Evolutionary conservation across 2,329 filamentous ascomycete species (phyloP), one percentile per base, ranked within the genome.

Genomic region (Hymenoscyphus fraxineus): DNA sequence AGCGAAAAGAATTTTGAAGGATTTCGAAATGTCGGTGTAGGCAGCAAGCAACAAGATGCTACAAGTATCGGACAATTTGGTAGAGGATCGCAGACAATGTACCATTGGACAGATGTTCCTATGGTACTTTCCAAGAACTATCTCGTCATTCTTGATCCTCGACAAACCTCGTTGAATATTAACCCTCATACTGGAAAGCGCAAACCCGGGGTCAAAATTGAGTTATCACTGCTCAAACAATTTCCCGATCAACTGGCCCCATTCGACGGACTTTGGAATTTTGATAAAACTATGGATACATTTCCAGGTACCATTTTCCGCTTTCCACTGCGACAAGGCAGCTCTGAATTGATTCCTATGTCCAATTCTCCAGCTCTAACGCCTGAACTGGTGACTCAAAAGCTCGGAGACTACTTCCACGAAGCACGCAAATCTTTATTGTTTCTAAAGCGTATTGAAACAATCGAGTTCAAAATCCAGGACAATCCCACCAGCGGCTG

Each of bases 81-180:
- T 5, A 65, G 74, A 38, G 76, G 76, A 1, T 73, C 74, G 6
- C 71, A 77, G 59, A 77, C 74, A 3, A 77, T 77, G 75, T 77
- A 73, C 65, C 76, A 77, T 59, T 77, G 72, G 66, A 76, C 75
- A 15, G 74, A 75, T 56, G 70, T 72, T 44, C 76, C 76, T 5
- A 74, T 74, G 68, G 69, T 77, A 13, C 61, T 77, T 16, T 74
- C 74, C 0, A 74, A 74, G 3, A 66, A 70, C 13, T 75, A 59
- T 38, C 68, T 74, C n/a, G 61, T 77, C 7, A 75, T 77, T 22
- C 68, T 77, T 1, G 76, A 77, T 72, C 74, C 38, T 19, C 41
- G n/a, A 15, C 6, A 57, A 22, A 54, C 31, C 55, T 27, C 15
- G 31, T 31, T 66, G 39, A 58, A 51, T 39, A 58, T 35, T 47